Percentiles rank a stretch among this genome's conserved stretches.
These are phyloP conservation scores for Ceratocystiopsis minuta DNA, from an alignment of 2,329 filamentous ascomycete species.

Conservation along the genomic window DNA sequence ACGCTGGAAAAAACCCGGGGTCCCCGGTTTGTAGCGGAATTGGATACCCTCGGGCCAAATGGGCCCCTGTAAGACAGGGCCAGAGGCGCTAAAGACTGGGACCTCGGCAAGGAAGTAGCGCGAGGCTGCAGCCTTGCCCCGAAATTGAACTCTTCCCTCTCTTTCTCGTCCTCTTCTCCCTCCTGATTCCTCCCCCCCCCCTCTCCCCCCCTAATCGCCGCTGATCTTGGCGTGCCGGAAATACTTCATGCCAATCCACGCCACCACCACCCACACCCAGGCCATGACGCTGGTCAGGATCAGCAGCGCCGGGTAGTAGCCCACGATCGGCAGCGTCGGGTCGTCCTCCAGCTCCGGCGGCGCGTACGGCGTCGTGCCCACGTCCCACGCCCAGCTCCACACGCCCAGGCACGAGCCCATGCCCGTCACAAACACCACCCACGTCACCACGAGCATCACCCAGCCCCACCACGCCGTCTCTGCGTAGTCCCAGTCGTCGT, in stretches of 20 bases:
- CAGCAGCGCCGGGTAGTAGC: conserved; percentile 89
- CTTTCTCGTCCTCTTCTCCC: too few species aligned
- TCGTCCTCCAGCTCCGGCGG: conserved; percentile 92
- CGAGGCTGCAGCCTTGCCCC: background rate
- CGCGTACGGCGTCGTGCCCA: conserved; percentile 86
- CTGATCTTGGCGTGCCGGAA: conserved; percentile 91
- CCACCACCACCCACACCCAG: conserved; percentile 95
- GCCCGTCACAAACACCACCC: conserved; percentile 88
- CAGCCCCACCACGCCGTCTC: conserved; percentile 98
- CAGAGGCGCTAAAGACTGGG: background rate
- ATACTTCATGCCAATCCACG: conserved; percentile 99
- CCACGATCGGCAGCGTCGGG: conserved; percentile 81
- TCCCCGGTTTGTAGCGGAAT: too few species aligned
- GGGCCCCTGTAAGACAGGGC: too few species aligned
- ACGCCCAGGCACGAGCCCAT: conserved; percentile 92
- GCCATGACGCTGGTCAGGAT: conserved; percentile 91
- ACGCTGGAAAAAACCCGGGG: too few species aligned
- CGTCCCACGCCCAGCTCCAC: conserved; percentile 99
- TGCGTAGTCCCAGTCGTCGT: conserved; percentile 64
- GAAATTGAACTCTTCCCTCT: background rate
- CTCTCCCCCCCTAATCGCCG: conserved; percentile 32
- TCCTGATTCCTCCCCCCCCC: too few species aligned
- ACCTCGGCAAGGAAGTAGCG: background rate
- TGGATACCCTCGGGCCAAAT: too few species aligned
- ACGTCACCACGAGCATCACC: conserved; percentile 78